Conservation (phyloP, 2,329 filamentous ascomycete species). For the Xylariaceae sp. region DNA sequence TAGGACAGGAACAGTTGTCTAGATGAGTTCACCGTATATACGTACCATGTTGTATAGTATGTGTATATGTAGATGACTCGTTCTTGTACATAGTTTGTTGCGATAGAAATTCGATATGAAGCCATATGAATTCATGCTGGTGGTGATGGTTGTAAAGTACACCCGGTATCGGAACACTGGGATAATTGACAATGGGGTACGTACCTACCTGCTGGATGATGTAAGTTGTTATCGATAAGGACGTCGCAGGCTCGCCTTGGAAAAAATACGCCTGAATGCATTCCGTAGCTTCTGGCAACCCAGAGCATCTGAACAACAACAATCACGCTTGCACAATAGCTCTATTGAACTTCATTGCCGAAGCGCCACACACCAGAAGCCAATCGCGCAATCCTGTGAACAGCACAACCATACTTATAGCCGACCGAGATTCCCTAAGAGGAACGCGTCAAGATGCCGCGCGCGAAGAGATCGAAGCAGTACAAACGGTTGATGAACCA, state of each 20-base stretch:
- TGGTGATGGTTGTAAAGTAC: too few species aligned
- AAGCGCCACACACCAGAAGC: not conserved
- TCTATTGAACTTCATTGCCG: not conserved
- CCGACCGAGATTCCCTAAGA: not conserved
- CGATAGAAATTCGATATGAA: too few species aligned
- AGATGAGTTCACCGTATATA: too few species aligned
- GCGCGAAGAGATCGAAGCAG: slow-evolving; percentile 64
- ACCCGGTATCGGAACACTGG: too few species aligned
- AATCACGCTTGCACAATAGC: not conserved
- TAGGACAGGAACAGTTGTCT: too few species aligned
- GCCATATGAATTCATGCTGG: too few species aligned
- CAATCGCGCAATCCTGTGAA: not conserved
- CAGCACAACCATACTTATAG: not conserved
- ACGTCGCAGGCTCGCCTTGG: not conserved
- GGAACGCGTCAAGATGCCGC: slow-evolving; percentile 26
- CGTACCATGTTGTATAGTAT: too few species aligned
- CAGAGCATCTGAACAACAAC: not conserved
- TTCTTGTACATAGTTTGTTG: too few species aligned
- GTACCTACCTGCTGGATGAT: too few species aligned
- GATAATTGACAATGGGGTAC: too few species aligned
- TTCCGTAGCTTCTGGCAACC: not conserved
- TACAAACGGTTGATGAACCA: slow-evolving; percentile 92
- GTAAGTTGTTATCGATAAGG: not conserved
- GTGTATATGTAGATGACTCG: too few species aligned
- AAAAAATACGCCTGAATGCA: not conserved